phyloP scores from a whole-genome alignment of 179 eudicot species.

The Silene vulgaris region DNA sequence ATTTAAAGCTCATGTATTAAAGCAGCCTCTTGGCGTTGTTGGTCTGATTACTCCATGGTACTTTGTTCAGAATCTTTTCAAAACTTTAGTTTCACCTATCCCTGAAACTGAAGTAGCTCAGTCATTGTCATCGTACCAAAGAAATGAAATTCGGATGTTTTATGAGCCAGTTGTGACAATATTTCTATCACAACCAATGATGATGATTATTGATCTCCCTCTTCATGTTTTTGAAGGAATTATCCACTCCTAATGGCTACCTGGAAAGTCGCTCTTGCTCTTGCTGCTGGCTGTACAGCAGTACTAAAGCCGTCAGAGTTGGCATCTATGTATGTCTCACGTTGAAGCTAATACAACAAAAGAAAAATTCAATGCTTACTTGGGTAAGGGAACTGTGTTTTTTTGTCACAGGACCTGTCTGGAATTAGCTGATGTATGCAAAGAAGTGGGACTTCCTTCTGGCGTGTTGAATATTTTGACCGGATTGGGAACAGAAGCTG shows the following conservation, averaged over 20 bases:
- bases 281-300: slow-evolving; percentile 98
- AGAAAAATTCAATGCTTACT: neutral
- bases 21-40: slow-evolving; percentile 90
- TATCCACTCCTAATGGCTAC: slow-evolving; percentile 93
- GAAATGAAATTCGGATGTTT: slow-evolving; percentile 1
- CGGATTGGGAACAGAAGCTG: slow-evolving; percentile 88
- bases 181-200: neutral
- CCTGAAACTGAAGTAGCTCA: neutral
- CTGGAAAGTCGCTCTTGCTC: slow-evolving; percentile 99
- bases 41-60: slow-evolving; percentile 98
- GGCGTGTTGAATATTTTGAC: slow-evolving; percentile 84
- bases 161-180: neutral
- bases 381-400: neutral
- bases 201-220: neutral
- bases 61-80: neutral
- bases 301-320: slow-evolving; percentile 91
- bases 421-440: slow-evolving; percentile 80
- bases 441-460: slow-evolving; percentile 86
- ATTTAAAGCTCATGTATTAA: slow-evolving; percentile 72
- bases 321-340: slow-evolving; percentile 68
- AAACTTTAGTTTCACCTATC: neutral
- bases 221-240: slow-evolving; percentile 51
- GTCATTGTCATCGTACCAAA: neutral
- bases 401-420: slow-evolving; percentile 66
- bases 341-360: neutral